Base-by-base conservation (phyloP, 306 rosid species). In the Pyrus communis region DNA sequence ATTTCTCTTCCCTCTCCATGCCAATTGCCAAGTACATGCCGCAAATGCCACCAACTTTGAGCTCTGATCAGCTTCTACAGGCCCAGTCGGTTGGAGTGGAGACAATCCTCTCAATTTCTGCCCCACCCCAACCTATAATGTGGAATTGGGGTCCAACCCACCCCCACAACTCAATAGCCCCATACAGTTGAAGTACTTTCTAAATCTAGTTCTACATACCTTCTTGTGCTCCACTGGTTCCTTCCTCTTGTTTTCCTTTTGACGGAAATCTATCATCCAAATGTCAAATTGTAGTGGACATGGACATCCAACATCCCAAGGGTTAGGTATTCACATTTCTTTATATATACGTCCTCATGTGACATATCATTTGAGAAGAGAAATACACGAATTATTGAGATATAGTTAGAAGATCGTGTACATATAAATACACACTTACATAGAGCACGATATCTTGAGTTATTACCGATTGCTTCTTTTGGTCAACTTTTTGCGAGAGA, bases 71-170 rank as follows among this genome's bases (percentile, higher is more conserved):
- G 21, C 27, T 76, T 63, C 43, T 38, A 0, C 27, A 18, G 89
- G 88, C 86, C 90, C 89, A 88, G 85, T 83, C 87, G 81, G 89
- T 81, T 80, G 84, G 89, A 83, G 51, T 28, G 83, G 68, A 65
- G 84, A 82, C 90, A 85, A 62, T 11, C 54, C 35, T 57, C 68
- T 65, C 76, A 31, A 5, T 9, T 71, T 45, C 1, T 77, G 76
- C 31, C 79, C 91, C 83, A 83, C 77, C 73, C 70, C 67, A 27
- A 78, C 83, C 21, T 55, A 35, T 73, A 83, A 76, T 54, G 84
- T 73, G 82, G 8, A 1, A 8, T 70, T 57, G 82, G 88, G 77
- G 70, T 80, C 80, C 77, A 58, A 52, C 67, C 60, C 40, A 60
- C 19, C 62, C 30, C 30, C 7, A 9, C 11, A 12, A 46, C 71